Base-by-base conservation (phyloP, 441 rosid genomes). In the Corymbia citriodora region DNA sequence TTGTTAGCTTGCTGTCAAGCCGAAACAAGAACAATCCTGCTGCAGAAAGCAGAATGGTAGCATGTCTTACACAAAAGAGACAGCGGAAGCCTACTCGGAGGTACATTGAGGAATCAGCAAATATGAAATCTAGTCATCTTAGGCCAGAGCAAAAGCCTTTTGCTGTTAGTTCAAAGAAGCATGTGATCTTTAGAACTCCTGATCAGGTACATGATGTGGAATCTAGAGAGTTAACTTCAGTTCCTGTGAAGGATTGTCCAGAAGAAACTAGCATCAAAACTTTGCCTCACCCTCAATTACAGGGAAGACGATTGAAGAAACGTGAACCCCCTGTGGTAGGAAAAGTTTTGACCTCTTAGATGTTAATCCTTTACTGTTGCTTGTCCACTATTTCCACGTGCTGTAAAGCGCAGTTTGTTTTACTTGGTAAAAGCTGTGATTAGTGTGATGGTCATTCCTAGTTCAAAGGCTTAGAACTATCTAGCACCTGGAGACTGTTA, bases 31-130 rank as follows among this genome's bases (percentile, higher is more conserved):
- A 90, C 90, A 88, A 91, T 92, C 86, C 88, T 91, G 90, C 89
- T 53, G 93, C 92, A 57, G 88, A 88, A 72, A 72, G 90, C 87
- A 89, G 90, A 91, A 90, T 55, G 70, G 88, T 89, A 48, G 82
- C 88, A 2, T 86, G 55, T 87, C 70, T 89, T 55, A 88, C 91
- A 36, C 94, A 91, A 92, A 91, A 95, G 93, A 91, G 96, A 89
- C 65, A 92, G 90, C 81, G 96, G 55, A 92, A 90, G 90, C 94
- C 96, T 90, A 93, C 95, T 10, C 92, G 82, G 92, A 94, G 97
- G 93, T 94, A 91, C 59, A 91, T 94, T 65, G 97, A 96, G 92
- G 96, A 95, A 93, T 90, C 88, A 89, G 93, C 95, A 65, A 91
- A 90, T n/a, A 57, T 91, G 88, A 90, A 92, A 89, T 82, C 91